A percentile compares a stretch with the other conserved stretches of the same genome.
Evolutionary conservation across 2,329 filamentous ascomycete genomes (phyloP).

Genomic region (Septoria petroselini): DNA sequence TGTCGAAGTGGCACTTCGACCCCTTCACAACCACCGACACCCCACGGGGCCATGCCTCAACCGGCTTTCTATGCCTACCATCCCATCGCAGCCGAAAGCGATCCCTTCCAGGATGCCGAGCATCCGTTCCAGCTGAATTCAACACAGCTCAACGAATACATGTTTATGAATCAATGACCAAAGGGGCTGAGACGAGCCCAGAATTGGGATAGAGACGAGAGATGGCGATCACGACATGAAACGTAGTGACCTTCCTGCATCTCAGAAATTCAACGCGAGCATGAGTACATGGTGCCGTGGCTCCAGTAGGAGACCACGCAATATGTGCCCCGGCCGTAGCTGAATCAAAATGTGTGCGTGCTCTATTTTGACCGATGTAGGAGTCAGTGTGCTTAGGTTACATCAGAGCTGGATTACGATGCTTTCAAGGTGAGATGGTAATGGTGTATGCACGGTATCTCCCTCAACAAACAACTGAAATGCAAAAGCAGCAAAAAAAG

Average conservation of each 20-base stretch:
- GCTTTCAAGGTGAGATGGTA: too few species aligned
- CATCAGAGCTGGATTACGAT: too few species aligned
- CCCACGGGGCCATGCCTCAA: constrained; percentile 13
- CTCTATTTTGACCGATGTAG: too few species aligned
- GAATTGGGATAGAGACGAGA: not conserved
- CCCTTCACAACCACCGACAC: constrained; percentile 26
- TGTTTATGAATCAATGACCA: constrained; percentile 23
- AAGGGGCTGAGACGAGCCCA: not conserved
- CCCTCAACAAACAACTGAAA: too few species aligned
- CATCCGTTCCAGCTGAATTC: constrained; percentile 26
- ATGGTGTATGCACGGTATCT: too few species aligned
- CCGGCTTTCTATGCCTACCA: constrained; percentile 24
- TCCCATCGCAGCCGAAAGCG: constrained; percentile 18
- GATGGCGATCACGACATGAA: not conserved
- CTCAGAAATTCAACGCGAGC: not conserved
- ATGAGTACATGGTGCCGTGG: not conserved
- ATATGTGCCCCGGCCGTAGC: too few species aligned
- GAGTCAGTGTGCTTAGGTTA: too few species aligned
- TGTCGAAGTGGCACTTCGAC: constrained; percentile 25
- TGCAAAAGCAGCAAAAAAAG: too few species aligned
- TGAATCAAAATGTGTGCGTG: too few species aligned
- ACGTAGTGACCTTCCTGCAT: too few species aligned
- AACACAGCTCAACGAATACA: constrained; percentile 23
- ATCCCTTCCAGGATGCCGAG: constrained; percentile 25
- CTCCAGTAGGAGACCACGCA: too few species aligned